Conservation (phyloP, 2,329 filamentous ascomycete genomes). For the Xylaria sp. region DNA sequence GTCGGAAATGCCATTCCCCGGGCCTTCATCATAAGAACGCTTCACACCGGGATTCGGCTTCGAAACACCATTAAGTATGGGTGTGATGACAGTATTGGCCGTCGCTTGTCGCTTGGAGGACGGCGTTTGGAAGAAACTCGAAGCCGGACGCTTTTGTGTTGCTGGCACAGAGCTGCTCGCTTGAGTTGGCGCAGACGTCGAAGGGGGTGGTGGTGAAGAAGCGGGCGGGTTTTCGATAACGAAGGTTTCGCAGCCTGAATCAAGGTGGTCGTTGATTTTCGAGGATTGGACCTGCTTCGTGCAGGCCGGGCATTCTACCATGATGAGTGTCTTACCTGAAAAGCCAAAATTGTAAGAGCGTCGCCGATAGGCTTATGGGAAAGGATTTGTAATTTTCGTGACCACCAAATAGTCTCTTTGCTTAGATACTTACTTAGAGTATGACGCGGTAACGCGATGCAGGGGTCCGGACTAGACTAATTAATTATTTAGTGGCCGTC, state of each 20-base stretch:
- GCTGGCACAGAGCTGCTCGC: constrained; percentile 50
- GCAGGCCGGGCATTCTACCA: constrained; percentile 85
- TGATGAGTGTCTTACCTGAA: constrained; percentile 37
- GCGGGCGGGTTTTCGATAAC: constrained; percentile 62
- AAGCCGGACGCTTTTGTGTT: constrained; percentile 64
- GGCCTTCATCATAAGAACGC: constrained; percentile 65
- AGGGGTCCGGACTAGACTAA: constrained; percentile 28
- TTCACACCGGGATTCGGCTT: constrained; percentile 56
- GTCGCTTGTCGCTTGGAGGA: constrained; percentile 64
- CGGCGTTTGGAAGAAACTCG: constrained; percentile 71
- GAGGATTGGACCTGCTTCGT: constrained; percentile 74
- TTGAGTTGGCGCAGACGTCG: constrained; percentile 50
- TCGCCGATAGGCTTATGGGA: constrained; percentile 2
- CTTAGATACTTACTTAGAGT: too few species aligned
- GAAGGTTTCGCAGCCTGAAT: constrained; percentile 79
- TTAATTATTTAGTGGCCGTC: constrained; percentile 23
- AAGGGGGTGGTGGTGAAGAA: constrained; percentile 48
- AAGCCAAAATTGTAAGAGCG: constrained; percentile 1
- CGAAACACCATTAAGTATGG: constrained; percentile 49
- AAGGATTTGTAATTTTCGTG: background rate
- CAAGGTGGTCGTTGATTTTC: constrained; percentile 90
- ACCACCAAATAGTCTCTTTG: background rate
- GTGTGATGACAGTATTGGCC: constrained; percentile 48
- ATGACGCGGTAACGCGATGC: constrained; percentile 32
- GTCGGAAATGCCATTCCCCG: constrained; percentile 47